A percentile compares a stretch with the other conserved stretches of the same genome.
These are phyloP conservation scores for Candida sanyiensis DNA, from an alignment of 805 yeast species.

Conservation along the genomic window DNA sequence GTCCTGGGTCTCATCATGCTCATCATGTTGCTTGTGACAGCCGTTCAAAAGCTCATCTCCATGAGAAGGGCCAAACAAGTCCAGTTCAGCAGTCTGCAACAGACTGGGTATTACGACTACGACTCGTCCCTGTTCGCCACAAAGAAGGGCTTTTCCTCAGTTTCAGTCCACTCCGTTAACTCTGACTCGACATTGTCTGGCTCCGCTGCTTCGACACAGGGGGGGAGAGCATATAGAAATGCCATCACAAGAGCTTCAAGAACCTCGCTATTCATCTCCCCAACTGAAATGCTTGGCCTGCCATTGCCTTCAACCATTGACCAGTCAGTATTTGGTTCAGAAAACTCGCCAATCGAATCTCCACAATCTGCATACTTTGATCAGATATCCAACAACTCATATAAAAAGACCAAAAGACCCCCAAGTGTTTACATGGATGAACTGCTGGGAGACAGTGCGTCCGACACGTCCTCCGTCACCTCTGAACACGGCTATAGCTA, in stretches of 20 bases:
- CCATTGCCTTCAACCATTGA: too few species aligned
- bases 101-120: conserved; percentile 17
- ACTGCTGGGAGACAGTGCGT: conserved; percentile 30
- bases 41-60: conserved; percentile 23
- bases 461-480: neutral
- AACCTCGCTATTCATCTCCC: conserved; percentile 47
- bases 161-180: conserved; percentile 28
- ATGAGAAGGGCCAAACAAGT: conserved; percentile 26
- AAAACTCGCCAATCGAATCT: conserved; percentile 23
- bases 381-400: conserved; percentile 3
- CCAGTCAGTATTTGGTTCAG: too few species aligned
- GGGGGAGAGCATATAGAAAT: conserved; percentile 24
- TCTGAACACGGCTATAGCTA: conserved; percentile 7
- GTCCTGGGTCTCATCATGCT: conserved; percentile 45
- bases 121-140: conserved; percentile 20
- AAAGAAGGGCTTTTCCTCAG: conserved; percentile 20
- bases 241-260: conserved; percentile 27
- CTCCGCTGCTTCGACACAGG: conserved; percentile 8
- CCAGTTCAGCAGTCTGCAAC: conserved; percentile 1
- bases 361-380: conserved; percentile 14
- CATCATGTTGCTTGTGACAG: conserved; percentile 20
- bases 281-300: conserved; percentile 37
- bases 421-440: conserved; percentile 47
- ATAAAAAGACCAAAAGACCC: conserved; percentile 31
- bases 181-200: conserved; percentile 28